A percentile compares a stretch with the other conserved stretches of the same genome.
These are phyloP conservation scores for Thinopyrum elongatum DNA, from an alignment of 176 grass and related monocot genomes.

Conservation along the genomic window DNA sequence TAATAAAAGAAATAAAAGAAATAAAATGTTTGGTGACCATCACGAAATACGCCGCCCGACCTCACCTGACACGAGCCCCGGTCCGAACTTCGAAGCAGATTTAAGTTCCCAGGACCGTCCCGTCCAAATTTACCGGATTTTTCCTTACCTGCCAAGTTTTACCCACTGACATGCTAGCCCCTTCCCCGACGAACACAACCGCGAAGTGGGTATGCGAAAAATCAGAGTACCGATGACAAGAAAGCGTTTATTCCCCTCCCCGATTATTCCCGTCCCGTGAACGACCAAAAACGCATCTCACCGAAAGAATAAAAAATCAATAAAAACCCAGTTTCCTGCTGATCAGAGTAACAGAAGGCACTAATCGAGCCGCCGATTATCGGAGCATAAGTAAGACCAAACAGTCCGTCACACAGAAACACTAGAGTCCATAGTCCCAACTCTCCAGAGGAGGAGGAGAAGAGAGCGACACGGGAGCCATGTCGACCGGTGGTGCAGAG, in stretches of 20 bases:
- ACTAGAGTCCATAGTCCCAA: not conserved
- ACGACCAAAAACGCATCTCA: not conserved
- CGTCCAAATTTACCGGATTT: too few relatives aligned
- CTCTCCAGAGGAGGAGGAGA: not conserved
- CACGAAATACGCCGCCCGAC: too few relatives aligned
- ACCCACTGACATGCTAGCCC: not conserved
- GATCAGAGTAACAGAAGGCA: not conserved
- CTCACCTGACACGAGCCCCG: too few relatives aligned
- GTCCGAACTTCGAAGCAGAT: too few relatives aligned
- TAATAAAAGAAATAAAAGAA: too few relatives aligned
- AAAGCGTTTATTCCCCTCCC: not conserved
- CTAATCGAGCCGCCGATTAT: not conserved
- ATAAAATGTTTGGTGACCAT: too few relatives aligned
- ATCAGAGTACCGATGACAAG: not conserved
- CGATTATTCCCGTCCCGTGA: not conserved
- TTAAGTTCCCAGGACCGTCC: too few relatives aligned
- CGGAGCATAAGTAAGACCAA: not conserved
- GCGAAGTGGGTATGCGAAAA: not conserved
- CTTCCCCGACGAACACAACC: not conserved
- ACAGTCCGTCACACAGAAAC: not conserved
- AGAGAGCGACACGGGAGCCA: not conserved
- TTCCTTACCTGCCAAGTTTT: too few relatives aligned
- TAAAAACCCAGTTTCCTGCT: too few relatives aligned
- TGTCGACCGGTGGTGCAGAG: conserved; percentile 23
- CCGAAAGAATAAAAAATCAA: not conserved